Evolutionary conservation across 805 yeast genomes (phyloP), one percentile per base, ranked within the genome.

Genomic region (Yarrowia sp.): DNA sequence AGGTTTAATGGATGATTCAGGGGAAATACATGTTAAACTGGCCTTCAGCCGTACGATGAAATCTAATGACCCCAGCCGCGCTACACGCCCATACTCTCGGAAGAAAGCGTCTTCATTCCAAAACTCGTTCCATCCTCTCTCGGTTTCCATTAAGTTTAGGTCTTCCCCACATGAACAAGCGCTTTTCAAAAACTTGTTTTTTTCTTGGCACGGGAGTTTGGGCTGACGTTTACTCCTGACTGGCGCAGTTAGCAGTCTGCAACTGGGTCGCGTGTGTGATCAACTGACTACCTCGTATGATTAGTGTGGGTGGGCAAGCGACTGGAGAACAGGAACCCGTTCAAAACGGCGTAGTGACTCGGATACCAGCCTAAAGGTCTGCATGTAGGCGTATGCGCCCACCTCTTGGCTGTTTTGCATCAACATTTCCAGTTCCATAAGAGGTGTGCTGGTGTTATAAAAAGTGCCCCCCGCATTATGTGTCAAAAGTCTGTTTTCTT

Each of bases 391-490:
- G 13, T 18, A 29, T 29, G 51, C 51, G 51, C 51, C 51, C 51
- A 44, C 51, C 18, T 44, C 51, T 44, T 44, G 51, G 51, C 51
- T 44, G 51, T 25, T 29, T 44, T 44, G 22, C 51, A 4, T 13
- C 51, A 44, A 42, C 16, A n/a, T 18, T n/a, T 25, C 13, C 13
- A 14, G 33, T n/a, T 16, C 49, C 14, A 19, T 27, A 27, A 12
- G 35, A 44, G 35, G 35, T 19, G 18, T 13, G 51, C 13, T 6
- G 24, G 25, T 29, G 51, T 24, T 44, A 44, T 44, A 44, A 16
- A n/a, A 10, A 16, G 8, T 29, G 14, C 10, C 24, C 51, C 51
- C 51, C 51, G 35, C 51, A 44, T 18, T 13, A 27, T 19, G 35
- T 29, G 35, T 19, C 29, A 19, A 39, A 18, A 44, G 22, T 7